Conservation (phyloP, 106 monocot genomes). For the Dendrobium officinale region DNA sequence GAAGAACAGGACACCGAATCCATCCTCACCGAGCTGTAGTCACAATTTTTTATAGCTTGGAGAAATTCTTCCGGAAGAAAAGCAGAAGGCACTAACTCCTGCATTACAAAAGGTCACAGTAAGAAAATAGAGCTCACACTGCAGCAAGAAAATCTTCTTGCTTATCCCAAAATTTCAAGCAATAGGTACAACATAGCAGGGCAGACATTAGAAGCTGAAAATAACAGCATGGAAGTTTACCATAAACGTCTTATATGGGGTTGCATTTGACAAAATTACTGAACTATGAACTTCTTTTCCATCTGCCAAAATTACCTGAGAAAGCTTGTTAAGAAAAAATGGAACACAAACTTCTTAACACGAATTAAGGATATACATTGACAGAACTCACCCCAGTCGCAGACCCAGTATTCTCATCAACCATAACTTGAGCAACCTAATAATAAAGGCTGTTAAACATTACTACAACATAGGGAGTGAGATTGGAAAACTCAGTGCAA, state of each 20-base stretch:
- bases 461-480: conserved; percentile 5
- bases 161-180: not conserved
- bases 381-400: conserved; percentile 64
- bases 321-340: conserved; percentile 2
- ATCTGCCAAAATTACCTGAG: conserved; percentile 68
- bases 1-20: not conserved
- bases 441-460: conserved; percentile 15
- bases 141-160: not conserved
- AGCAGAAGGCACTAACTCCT: conserved; percentile 75
- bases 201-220: not conserved
- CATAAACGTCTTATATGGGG: conserved; percentile 83
- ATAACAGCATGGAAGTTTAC: conserved; percentile 29
- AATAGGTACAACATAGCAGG: not conserved
- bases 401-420: conserved; percentile 39
- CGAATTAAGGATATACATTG: conserved; percentile 2
- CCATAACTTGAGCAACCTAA: conserved; percentile 64
- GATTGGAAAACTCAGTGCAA: not conserved
- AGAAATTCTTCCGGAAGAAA: conserved; percentile 79
- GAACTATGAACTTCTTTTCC: conserved; percentile 75
- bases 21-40: conserved; percentile 89
- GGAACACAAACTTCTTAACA: not conserved
- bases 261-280: conserved; percentile 89
- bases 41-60: conserved; percentile 52
- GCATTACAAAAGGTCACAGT: conserved; percentile 5
- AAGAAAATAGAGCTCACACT: not conserved